Evolutionary conservation across 768 basidiomycete genomes (phyloP).

Genomic region (Cantharellus anzutake): DNA sequence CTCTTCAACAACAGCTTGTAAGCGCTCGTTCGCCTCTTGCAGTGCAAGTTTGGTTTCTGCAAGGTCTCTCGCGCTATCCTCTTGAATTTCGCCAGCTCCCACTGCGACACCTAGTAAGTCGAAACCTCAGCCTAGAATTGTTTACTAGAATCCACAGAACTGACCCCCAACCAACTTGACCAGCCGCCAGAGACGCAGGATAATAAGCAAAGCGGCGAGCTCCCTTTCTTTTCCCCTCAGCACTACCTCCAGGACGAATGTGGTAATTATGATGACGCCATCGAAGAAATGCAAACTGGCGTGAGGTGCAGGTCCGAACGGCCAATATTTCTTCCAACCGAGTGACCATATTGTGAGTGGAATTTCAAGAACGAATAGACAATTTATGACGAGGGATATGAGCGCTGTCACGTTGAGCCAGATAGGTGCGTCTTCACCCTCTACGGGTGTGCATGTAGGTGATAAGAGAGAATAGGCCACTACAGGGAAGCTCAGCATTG

Average conservation of each 20-base stretch:
- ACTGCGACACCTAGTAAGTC: constrained; percentile 41
- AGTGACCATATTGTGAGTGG: constrained; percentile 49
- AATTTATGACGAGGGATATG: constrained; percentile 48
- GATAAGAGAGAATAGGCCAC: too few species aligned
- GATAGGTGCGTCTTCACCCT: constrained; percentile 6
- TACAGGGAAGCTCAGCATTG: too few species aligned
- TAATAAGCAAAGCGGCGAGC: constrained; percentile 46
- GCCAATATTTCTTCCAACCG: constrained; percentile 42
- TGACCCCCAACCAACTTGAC: constrained; percentile 51
- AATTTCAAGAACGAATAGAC: constrained; percentile 61
- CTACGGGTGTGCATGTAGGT: too few species aligned
- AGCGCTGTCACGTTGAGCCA: constrained; percentile 47
- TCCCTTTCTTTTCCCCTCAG: constrained; percentile 52
- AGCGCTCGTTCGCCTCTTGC: too few species aligned
- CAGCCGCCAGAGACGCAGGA: constrained; percentile 64
- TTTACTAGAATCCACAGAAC: constrained; percentile 2
- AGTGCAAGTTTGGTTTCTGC: too few species aligned
- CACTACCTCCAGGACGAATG: constrained; percentile 52
- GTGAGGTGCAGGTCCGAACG: constrained; percentile 34
- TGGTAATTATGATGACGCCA: constrained; percentile 45
- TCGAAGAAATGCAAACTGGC: constrained; percentile 58
- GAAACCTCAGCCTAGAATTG: not conserved
- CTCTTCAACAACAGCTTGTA: too few species aligned
- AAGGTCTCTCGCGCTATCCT: constrained; percentile 21
- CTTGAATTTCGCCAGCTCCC: constrained; percentile 51